These are phyloP conservation scores for Arthromyces matolae DNA, from an alignment of 768 basidiomycete species.

Conservation along the genomic window DNA sequence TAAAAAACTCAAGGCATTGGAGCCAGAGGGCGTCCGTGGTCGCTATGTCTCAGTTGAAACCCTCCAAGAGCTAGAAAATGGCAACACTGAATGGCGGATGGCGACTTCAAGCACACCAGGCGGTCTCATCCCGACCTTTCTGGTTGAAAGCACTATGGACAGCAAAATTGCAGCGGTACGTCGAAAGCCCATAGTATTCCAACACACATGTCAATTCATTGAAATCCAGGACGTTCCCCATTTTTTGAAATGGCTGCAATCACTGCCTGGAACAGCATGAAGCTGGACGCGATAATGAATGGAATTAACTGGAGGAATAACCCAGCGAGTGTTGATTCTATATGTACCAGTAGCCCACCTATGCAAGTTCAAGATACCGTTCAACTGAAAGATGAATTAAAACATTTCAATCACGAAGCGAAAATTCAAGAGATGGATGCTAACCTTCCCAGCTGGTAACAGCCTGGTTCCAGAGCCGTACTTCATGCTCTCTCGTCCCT, in stretches of 20 bases:
- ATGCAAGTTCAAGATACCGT: constrained; percentile 82
- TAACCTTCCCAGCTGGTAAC: constrained; percentile 94
- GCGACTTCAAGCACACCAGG: constrained; percentile 72
- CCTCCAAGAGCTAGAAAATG: constrained; percentile 57
- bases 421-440: constrained; percentile 20
- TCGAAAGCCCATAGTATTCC: neutral
- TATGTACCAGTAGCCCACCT: constrained; percentile 8
- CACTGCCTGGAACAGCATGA: constrained; percentile 18
- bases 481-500: constrained; percentile 92
- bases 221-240: constrained; percentile 61
- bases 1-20: constrained; percentile 53
- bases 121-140: constrained; percentile 61
- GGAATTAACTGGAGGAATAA: too few species aligned
- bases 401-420: constrained; percentile 10
- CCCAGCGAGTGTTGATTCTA: neutral
- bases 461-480: constrained; percentile 80
- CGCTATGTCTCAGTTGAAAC: constrained; percentile 71
- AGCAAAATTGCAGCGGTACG: constrained; percentile 60
- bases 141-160: constrained; percentile 59
- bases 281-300: neutral
- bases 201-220: neutral
- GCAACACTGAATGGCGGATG: constrained; percentile 75
- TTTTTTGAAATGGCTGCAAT: constrained; percentile 64
- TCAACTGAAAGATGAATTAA: constrained; percentile 53
- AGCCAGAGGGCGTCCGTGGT: constrained; percentile 62